Evolutionary conservation across 1,284 basidiomycete genomes (phyloP).

Genomic region (Irpex sp.): DNA sequence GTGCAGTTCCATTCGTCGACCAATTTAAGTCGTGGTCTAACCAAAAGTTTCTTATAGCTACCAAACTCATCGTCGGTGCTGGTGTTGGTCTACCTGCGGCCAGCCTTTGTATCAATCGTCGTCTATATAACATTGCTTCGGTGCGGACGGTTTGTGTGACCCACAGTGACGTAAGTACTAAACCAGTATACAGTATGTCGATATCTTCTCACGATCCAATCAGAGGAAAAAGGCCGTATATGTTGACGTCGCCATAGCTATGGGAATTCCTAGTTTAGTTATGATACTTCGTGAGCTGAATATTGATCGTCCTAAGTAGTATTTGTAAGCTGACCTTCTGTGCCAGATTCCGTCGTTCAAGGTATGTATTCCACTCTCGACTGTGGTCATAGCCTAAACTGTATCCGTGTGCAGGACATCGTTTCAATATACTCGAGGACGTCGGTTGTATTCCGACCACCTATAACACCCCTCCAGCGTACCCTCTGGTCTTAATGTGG

Average conservation of each 20-base stretch:
- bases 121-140: constrained; percentile 38
- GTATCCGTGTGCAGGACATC: constrained; percentile 5
- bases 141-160: constrained; percentile 28
- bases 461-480: constrained; percentile 24
- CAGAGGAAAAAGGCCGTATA: neutral
- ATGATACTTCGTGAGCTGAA: constrained; percentile 8
- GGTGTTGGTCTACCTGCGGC: constrained; percentile 1
- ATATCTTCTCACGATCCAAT: too few relatives aligned
- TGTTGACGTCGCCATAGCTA: neutral
- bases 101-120: constrained; percentile 26
- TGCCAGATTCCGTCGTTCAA: constrained; percentile 8
- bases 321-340: too few relatives aligned
- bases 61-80: constrained; percentile 1
- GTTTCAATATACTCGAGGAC: constrained; percentile 9
- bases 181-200: too few relatives aligned
- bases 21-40: too few relatives aligned
- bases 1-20: neutral
- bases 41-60: neutral
- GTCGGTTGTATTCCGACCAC: constrained; percentile 10
- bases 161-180: constrained; percentile 35
- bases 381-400: too few relatives aligned
- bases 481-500: constrained; percentile 32
- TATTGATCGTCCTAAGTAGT: too few relatives aligned
- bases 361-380: too few relatives aligned
- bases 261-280: constrained; percentile 1